Percentiles rank a stretch among this genome's conserved stretches.
These are phyloP conservation scores for Fraxinus sp. DNA, from an alignment of 305 asterid genomes.

Conservation along the genomic window DNA sequence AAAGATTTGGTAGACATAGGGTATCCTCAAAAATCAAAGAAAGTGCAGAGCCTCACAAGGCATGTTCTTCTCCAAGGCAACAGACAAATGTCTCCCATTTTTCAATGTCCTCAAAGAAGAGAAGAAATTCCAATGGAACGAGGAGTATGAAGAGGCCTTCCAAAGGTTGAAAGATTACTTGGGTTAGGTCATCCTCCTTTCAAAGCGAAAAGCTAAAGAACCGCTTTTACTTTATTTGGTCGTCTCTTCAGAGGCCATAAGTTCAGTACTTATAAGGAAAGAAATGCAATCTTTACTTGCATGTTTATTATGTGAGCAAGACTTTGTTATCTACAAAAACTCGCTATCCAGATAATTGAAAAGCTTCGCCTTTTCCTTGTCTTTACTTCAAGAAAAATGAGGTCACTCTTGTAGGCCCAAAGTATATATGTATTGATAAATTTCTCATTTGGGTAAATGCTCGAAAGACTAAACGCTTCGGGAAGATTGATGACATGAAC, in stretches of 20 bases:
- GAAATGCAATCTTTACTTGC: neutral
- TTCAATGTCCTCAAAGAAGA: neutral
- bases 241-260: neutral
- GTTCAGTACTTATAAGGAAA: neutral
- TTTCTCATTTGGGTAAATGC: neutral
- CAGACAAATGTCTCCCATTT: neutral
- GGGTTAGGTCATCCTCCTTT: neutral
- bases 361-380: neutral
- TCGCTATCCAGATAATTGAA: neutral
- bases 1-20: neutral
- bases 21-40: neutral
- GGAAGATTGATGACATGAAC: too few species aligned
- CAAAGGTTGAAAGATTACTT: neutral
- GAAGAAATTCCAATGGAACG: neutral
- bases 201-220: neutral
- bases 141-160: neutral
- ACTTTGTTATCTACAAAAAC: neutral
- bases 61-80: neutral
- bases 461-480: too few species aligned
- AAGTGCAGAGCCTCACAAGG: neutral
- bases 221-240: neutral
- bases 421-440: neutral
- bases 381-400: neutral
- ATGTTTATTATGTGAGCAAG: neutral
- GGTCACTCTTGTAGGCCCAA: neutral